A percentile compares a stretch with the other conserved stretches of the same genome.
Conservation (phyloP, 2,329 filamentous ascomycete species). For the Epichloe baconii region DNA sequence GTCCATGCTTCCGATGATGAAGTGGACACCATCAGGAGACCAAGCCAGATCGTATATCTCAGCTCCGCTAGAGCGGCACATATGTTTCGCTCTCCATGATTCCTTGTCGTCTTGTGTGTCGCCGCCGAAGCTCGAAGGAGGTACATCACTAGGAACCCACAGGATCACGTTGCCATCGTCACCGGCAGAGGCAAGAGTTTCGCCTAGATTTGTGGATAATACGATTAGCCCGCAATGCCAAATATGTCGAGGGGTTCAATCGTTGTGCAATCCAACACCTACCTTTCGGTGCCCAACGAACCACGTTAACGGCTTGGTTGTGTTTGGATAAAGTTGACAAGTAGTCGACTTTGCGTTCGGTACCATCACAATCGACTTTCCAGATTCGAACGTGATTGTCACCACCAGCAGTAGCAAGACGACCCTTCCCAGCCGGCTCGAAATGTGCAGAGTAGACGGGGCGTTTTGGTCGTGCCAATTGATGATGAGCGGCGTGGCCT, state of each 20-base stretch:
- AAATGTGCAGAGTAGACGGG: slow-evolving; percentile 95
- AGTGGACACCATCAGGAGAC: slow-evolving; percentile 93
- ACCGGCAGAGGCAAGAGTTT: slow-evolving; percentile 85
- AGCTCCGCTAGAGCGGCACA: slow-evolving; percentile 88
- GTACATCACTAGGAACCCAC: slow-evolving; percentile 79
- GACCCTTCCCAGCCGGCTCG: slow-evolving; percentile 80
- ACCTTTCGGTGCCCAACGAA: slow-evolving; percentile 92
- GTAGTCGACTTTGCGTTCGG: slow-evolving; percentile 82
- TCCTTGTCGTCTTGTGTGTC: slow-evolving; percentile 88
- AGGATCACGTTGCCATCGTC: slow-evolving; percentile 95
- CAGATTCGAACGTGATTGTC: slow-evolving; percentile 95
- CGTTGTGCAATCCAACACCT: slow-evolving; percentile 14
- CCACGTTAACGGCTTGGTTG: slow-evolving; percentile 95
- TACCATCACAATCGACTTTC: slow-evolving; percentile 75
- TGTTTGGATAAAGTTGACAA: slow-evolving; percentile 86
- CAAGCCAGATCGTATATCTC: slow-evolving; percentile 98
- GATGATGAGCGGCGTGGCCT: slow-evolving; percentile 89
- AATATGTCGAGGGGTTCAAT: neutral
- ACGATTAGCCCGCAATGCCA: neutral
- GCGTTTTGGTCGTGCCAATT: slow-evolving; percentile 98
- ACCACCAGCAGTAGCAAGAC: slow-evolving; percentile 85
- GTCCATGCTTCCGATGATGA: slow-evolving; percentile 99
- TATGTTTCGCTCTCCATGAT: slow-evolving; percentile 91
- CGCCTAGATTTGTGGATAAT: slow-evolving; percentile 41
- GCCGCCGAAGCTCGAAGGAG: slow-evolving; percentile 60